Evolutionary conservation across 768 basidiomycete species (phyloP), one percentile per base, ranked within the genome.

Genomic region (Lanmaoa pseudosensibilis): DNA sequence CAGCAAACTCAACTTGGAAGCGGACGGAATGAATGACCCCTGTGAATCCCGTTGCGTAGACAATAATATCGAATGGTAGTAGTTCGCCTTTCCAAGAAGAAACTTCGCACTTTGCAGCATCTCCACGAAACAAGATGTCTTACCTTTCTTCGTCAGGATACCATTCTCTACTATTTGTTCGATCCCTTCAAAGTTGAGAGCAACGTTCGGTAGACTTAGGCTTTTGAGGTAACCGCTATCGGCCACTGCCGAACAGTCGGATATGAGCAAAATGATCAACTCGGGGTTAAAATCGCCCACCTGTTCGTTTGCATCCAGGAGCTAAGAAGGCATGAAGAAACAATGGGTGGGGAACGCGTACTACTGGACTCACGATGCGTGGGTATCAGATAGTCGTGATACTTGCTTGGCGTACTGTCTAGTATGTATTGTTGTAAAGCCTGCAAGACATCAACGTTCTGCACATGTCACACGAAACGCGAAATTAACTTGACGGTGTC

Each of bases 271-370:
- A 5, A 16, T 19, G n/a, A 34, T 23, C 23, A 16, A 27, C 7
- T 18, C 48, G 47, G 38, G 9, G 46, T 23, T 11, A n/a, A 23
- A 34, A 10, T 37, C 3, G n/a, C 48, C 6, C 44, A 67, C 66
- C 65, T 19, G 52, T 77, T 38, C 87, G 78, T 68, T 85, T 86
- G 65, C 85, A 87, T 21, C 85, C 85, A 32, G 81, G 78, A 36
- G 80, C 84, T 84, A 34, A 32, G 7, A 41, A 11, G 18, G 27
- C 7, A 5, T 46, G 25, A 13, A 55, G 13, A 52, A 34, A 10
- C 40, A 25, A n/a, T 13, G 15, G 7, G 2, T 11, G 23, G 34
- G 38, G 15, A 48, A 27, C 25, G 30, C 34, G 12, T 27, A 16
- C 25, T 27, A 16, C 25, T 8, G 36, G 23, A 55, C 80, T 41